These are phyloP conservation scores for Entomortierella beljakovae DNA, from an alignment of 192 early-diverging fungal species.

Conservation along the genomic window DNA sequence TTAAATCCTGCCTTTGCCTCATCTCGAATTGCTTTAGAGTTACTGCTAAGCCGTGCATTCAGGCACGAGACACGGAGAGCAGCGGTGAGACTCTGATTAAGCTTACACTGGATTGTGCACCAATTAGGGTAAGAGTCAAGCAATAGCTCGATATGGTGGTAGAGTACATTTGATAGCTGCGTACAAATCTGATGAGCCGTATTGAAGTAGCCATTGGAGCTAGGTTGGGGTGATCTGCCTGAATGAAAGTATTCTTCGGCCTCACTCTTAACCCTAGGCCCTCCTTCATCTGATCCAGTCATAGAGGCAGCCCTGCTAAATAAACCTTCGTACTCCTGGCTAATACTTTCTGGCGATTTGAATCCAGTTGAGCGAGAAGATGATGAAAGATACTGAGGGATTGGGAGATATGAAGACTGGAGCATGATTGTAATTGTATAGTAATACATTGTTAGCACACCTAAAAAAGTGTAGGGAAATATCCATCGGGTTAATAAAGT, in stretches of 20 bases:
- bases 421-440: constrained; percentile 52
- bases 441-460: constrained; percentile 37
- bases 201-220: constrained; percentile 38
- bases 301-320: constrained; percentile 25
- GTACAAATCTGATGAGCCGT: constrained; percentile 51
- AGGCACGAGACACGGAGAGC: constrained; percentile 44
- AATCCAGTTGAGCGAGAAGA: constrained; percentile 13
- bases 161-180: constrained; percentile 48
- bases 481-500: background rate
- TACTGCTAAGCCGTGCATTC: constrained; percentile 38
- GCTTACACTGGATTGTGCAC: constrained; percentile 41
- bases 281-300: constrained; percentile 11
- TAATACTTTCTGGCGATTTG: constrained; percentile 39
- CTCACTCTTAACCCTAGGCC: constrained; percentile 27
- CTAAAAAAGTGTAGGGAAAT: constrained; percentile 3
- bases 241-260: constrained; percentile 14
- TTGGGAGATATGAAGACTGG: constrained; percentile 47
- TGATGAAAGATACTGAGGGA: constrained; percentile 36
- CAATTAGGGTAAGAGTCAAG: constrained; percentile 44
- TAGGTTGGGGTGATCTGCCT: constrained; percentile 1
- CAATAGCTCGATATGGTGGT: constrained; percentile 46
- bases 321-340: constrained; percentile 31
- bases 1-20: constrained; percentile 54
- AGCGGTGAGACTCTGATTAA: constrained; percentile 33
- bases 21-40: constrained; percentile 31